phyloP scores from a whole-genome alignment of 768 basidiomycete genomes.

The Russula brevipes region DNA sequence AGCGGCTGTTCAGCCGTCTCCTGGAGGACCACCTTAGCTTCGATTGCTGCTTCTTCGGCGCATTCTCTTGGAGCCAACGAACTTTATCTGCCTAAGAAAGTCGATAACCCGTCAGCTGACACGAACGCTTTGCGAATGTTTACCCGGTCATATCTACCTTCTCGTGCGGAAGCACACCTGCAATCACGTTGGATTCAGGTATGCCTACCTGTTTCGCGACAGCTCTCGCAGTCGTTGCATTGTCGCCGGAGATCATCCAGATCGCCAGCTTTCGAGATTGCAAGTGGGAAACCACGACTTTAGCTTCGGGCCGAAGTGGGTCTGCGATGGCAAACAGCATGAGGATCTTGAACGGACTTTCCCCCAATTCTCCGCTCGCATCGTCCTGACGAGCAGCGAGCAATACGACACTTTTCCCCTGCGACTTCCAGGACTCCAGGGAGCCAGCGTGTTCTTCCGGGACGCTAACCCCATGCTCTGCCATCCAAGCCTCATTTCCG shows the following conservation, averaged over 20 bases:
- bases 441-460: constrained; percentile 29
- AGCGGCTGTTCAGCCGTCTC: constrained; percentile 33
- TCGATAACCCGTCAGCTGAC: not conserved
- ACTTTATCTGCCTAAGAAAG: constrained; percentile 52
- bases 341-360: constrained; percentile 32
- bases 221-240: constrained; percentile 60
- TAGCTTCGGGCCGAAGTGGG: constrained; percentile 54
- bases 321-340: constrained; percentile 64
- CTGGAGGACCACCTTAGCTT: constrained; percentile 31
- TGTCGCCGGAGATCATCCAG: constrained; percentile 85
- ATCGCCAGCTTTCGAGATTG: constrained; percentile 50
- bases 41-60: constrained; percentile 34
- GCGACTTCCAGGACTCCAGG: constrained; percentile 51
- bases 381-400: constrained; percentile 40
- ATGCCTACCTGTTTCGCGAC: constrained; percentile 69
- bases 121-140: constrained; percentile 17
- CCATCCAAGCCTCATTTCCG: constrained; percentile 66
- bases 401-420: constrained; percentile 68
- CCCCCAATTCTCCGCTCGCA: not conserved
- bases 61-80: constrained; percentile 47
- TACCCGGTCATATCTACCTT: constrained; percentile 45
- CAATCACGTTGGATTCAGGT: constrained; percentile 59
- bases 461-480: constrained; percentile 40
- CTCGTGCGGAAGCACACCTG: constrained; percentile 78
- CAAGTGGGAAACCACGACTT: constrained; percentile 48